Conservation (phyloP, 805 yeast genomes). For the Spathaspora sp. region DNA sequence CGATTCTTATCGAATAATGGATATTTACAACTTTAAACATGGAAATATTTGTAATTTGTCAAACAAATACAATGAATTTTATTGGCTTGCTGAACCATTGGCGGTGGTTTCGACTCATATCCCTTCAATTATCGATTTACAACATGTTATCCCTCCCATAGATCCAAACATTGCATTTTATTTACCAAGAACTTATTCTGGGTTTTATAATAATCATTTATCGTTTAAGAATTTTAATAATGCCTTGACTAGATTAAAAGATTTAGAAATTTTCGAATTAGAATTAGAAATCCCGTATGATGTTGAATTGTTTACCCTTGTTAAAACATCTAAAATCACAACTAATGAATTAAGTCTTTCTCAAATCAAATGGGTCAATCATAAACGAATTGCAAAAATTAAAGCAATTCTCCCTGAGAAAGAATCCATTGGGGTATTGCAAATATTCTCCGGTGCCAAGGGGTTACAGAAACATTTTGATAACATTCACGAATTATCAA, state of each 20-base stretch:
- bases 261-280: conserved; percentile 76
- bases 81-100: conserved; percentile 75
- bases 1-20: conserved; percentile 77
- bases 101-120: conserved; percentile 79
- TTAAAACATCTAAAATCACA: conserved; percentile 49
- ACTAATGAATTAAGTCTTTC: conserved; percentile 57
- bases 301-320: conserved; percentile 61
- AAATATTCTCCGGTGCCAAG: conserved; percentile 67
- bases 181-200: conserved; percentile 84
- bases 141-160: conserved; percentile 82
- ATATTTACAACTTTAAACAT: conserved; percentile 42
- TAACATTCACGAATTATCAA: conserved; percentile 63
- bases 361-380: conserved; percentile 72
- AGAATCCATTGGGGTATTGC: conserved; percentile 66
- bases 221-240: conserved; percentile 66
- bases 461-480: conserved; percentile 56
- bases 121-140: conserved; percentile 75
- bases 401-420: conserved; percentile 77
- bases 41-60: conserved; percentile 28
- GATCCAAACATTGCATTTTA: conserved; percentile 74
- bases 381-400: conserved; percentile 63
- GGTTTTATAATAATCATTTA: conserved; percentile 60
- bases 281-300: conserved; percentile 68
- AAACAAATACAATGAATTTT: conserved; percentile 47
- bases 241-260: conserved; percentile 67